Evolutionary conservation across 2,329 filamentous ascomycete genomes (phyloP).

Genomic region (Ceratocystis cubensis): DNA sequence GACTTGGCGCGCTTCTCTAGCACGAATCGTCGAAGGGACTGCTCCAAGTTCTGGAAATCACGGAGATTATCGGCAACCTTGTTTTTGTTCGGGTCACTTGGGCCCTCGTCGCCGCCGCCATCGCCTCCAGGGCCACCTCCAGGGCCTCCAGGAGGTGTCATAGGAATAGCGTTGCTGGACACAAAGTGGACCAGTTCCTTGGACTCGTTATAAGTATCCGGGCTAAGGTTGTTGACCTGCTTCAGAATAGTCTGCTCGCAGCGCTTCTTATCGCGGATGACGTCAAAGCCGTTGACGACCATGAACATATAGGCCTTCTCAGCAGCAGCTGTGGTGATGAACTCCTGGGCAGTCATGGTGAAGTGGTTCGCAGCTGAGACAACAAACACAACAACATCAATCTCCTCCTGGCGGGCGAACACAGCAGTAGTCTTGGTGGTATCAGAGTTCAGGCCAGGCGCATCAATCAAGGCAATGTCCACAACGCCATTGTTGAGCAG

Average conservation of each 20-base stretch:
- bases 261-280: conserved; percentile 78
- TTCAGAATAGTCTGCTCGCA: conserved; percentile 90
- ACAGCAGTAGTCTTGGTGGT: conserved; percentile 95
- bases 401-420: conserved; percentile 94
- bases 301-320: conserved; percentile 99
- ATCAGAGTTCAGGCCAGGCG: conserved; percentile 87
- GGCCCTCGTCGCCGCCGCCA: conserved; percentile 32
- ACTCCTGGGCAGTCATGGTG: conserved; percentile 93
- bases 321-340: conserved; percentile 86
- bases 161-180: conserved; percentile 87
- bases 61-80: conserved; percentile 79
- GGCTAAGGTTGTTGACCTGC: conserved; percentile 77
- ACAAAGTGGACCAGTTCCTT: conserved; percentile 93
- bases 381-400: conserved; percentile 96
- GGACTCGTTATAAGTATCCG: conserved; percentile 82
- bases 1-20: conserved; percentile 90
- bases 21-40: conserved; percentile 81
- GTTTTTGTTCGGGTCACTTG: conserved; percentile 53
- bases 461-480: conserved; percentile 94
- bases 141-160: conserved; percentile 45
- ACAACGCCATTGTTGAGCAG: conserved; percentile 95
- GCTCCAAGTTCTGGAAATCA: conserved; percentile 82
- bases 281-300: conserved; percentile 94
- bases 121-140: conserved; percentile 38
- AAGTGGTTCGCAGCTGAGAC: conserved; percentile 97